phyloP scores from a whole-genome alignment of 2,329 filamentous ascomycete genomes.

The Alternaria novae-zelandiae region DNA sequence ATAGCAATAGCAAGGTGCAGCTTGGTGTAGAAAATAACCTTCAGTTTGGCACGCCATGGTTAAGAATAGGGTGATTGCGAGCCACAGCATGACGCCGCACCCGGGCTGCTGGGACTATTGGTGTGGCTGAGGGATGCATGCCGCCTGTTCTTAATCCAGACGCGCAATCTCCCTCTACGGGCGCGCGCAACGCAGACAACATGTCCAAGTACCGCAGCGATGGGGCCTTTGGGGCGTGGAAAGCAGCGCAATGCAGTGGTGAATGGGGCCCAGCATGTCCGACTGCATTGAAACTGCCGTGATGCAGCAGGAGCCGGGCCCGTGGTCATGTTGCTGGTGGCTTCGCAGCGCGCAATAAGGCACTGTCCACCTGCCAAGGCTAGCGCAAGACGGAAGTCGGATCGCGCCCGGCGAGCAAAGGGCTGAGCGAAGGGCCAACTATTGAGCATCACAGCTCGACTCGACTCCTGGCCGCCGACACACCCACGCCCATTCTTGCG shows the following conservation, averaged over 20 bases:
- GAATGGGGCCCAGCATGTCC: neutral
- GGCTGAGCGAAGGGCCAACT: slow-evolving; percentile 12
- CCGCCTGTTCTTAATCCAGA: slow-evolving; percentile 17
- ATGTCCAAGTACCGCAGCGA: neutral
- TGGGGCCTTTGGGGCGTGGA: neutral
- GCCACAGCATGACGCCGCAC: slow-evolving; percentile 18
- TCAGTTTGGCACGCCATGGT: slow-evolving; percentile 8
- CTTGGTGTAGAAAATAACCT: neutral
- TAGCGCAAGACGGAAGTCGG: slow-evolving; percentile 21
- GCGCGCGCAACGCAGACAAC: neutral
- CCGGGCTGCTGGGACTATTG: slow-evolving; percentile 13
- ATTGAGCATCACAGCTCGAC: slow-evolving; percentile 12
- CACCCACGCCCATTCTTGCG: slow-evolving; percentile 25
- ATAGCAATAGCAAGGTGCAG: neutral
- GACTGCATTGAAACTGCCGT: neutral
- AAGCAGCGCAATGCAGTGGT: neutral
- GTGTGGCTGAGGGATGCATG: slow-evolving; percentile 21
- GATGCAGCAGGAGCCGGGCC: neutral
- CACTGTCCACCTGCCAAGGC: slow-evolving; percentile 19
- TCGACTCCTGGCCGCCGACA: slow-evolving; percentile 14
- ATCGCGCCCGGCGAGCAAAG: slow-evolving; percentile 7
- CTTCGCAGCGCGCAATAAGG: slow-evolving; percentile 13
- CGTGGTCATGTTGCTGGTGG: neutral
- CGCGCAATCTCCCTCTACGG: slow-evolving; percentile 22
- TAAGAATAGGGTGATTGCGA: slow-evolving; percentile 9